These are phyloP conservation scores for Nothomitra cinnamomea DNA, from an alignment of 2,329 filamentous ascomycete genomes.

Conservation along the genomic window DNA sequence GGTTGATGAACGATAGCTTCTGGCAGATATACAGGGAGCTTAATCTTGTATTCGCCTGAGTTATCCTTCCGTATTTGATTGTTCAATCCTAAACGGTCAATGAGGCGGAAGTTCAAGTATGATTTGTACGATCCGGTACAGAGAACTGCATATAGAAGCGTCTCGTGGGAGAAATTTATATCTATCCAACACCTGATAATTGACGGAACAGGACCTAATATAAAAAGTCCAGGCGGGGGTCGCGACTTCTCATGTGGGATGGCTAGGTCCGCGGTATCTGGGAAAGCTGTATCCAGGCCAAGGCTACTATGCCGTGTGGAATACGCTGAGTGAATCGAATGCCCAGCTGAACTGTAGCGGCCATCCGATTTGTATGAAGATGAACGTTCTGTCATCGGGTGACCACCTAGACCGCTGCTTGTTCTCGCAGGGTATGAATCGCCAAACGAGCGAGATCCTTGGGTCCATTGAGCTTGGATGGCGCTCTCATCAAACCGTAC, in stretches of 20 bases:
- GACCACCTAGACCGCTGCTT: conserved; percentile 59
- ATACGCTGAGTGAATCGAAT: conserved; percentile 50
- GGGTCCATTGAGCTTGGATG: conserved; percentile 76
- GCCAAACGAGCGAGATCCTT: conserved; percentile 63
- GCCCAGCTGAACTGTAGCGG: conserved; percentile 80
- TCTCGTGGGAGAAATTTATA: conserved; percentile 73
- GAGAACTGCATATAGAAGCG: conserved; percentile 76
- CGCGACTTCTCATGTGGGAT: conserved; percentile 49
- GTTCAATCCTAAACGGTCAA: conserved; percentile 56
- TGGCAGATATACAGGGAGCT: conserved; percentile 71
- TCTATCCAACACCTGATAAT: conserved; percentile 95
- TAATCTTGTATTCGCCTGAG: conserved; percentile 45
- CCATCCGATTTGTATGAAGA: conserved; percentile 94
- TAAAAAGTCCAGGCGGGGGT: conserved; percentile 68
- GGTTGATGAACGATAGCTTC: conserved; percentile 72
- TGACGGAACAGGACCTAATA: conserved; percentile 76
- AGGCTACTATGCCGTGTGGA: conserved; percentile 71
- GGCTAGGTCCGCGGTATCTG: conserved; percentile 33
- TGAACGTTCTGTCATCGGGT: conserved; percentile 75
- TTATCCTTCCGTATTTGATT: conserved; percentile 48
- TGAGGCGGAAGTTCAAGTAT: conserved; percentile 55
- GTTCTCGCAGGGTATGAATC: conserved; percentile 67
- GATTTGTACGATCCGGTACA: conserved; percentile 87
- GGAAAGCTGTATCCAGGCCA: conserved; percentile 58
- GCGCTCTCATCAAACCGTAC: conserved; percentile 96